Evolutionary conservation across 2,329 filamentous ascomycete genomes (phyloP).

Genomic region (Fusarium solani-melongenae): DNA sequence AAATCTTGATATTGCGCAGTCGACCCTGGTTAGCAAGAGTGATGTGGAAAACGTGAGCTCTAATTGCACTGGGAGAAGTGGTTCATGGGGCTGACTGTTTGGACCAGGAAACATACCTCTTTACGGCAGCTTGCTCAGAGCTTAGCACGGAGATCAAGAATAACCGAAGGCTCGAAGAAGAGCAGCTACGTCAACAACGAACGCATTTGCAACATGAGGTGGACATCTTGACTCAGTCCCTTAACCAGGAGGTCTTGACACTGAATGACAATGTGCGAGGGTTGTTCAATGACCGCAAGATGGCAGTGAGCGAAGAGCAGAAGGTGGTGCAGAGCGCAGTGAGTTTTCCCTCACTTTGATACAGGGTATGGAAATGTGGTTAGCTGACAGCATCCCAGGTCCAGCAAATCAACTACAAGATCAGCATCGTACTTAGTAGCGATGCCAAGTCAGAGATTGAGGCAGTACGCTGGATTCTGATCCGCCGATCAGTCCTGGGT

Average conservation of each 20-base stretch:
- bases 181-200: conserved; percentile 84
- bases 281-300: conserved; percentile 95
- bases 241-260: conserved; percentile 83
- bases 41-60: conserved; percentile 84
- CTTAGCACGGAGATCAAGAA: conserved; percentile 88
- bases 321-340: conserved; percentile 84
- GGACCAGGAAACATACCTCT: conserved; percentile 83
- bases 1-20: conserved; percentile 84
- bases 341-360: conserved; percentile 44
- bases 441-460: conserved; percentile 95
- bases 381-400: conserved; percentile 62
- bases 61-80: background rate
- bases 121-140: conserved; percentile 93
- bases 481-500: conserved; percentile 71
- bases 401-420: conserved; percentile 96
- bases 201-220: conserved; percentile 92
- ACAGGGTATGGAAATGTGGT: background rate
- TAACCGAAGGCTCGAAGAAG: conserved; percentile 78
- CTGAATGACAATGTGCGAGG: conserved; percentile 93
- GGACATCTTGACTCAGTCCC: conserved; percentile 87
- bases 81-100: conserved; percentile 22
- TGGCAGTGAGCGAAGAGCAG: conserved; percentile 90
- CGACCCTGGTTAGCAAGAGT: conserved; percentile 85
- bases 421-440: conserved; percentile 88
- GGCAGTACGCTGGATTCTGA: conserved; percentile 86